Conservation (phyloP, 192 early-diverging fungal species). For the Nowakowskiella sp. region DNA sequence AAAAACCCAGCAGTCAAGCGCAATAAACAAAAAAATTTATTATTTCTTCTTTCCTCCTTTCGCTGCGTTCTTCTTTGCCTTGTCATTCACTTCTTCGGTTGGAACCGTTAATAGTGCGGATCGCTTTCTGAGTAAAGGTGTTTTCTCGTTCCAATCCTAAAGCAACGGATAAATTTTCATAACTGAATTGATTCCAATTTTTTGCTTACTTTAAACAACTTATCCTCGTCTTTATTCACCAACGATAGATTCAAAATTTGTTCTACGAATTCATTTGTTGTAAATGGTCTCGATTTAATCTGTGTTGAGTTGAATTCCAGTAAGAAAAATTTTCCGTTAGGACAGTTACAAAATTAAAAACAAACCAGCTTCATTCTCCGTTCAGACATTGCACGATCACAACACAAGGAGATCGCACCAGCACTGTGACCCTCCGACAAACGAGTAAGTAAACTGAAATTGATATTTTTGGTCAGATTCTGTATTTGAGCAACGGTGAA, state of each 20-base stretch:
- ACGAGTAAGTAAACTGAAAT: constrained; percentile 38
- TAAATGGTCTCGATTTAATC: constrained; percentile 27
- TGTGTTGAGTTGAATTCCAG: constrained; percentile 1
- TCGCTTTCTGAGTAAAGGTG: constrained; percentile 38
- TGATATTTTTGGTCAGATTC: constrained; percentile 14
- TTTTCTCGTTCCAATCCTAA: constrained; percentile 48
- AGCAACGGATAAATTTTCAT: not conserved
- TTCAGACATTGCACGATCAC: constrained; percentile 35
- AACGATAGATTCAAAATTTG: constrained; percentile 37
- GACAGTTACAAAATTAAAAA: not conserved
- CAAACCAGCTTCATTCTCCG: constrained; percentile 35
- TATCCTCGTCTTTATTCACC: constrained; percentile 35
- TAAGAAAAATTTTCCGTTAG: not conserved
- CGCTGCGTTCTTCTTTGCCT: constrained; percentile 25
- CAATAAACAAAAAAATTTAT: not conserved
- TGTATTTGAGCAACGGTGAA: no score
- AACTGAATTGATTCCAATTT: not conserved
- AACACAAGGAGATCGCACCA: constrained; percentile 31
- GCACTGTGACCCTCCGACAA: constrained; percentile 37
- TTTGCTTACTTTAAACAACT: constrained; percentile 33
- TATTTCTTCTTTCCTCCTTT: constrained; percentile 24
- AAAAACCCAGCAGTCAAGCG: not conserved
- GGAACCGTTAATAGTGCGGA: constrained; percentile 30
- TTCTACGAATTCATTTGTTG: constrained; percentile 44
- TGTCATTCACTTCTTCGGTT: constrained; percentile 25